These are phyloP conservation scores for Suillus ampliporus DNA, from an alignment of 768 basidiomycete genomes.

Conservation along the genomic window DNA sequence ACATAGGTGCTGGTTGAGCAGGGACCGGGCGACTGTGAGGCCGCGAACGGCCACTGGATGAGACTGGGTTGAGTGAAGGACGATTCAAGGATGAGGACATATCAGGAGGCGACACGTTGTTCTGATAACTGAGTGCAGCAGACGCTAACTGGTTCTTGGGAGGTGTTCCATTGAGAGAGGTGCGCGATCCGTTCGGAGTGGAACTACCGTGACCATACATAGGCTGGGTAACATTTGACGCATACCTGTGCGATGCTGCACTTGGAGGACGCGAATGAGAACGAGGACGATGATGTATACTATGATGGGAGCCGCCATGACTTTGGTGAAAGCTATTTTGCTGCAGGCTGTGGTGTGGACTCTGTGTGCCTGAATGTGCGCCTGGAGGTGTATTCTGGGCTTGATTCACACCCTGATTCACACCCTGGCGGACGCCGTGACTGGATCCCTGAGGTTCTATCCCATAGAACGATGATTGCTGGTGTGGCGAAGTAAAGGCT, in stretches of 20 bases:
- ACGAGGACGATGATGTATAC: slow-evolving; percentile 19
- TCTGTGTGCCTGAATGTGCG: slow-evolving; percentile 8
- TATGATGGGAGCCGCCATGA: slow-evolving; percentile 25
- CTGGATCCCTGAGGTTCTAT: slow-evolving; percentile 28
- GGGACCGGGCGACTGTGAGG: slow-evolving; percentile 20
- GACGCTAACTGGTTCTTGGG: slow-evolving; percentile 1
- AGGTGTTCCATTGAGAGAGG: slow-evolving; percentile 24
- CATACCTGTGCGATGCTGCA: slow-evolving; percentile 37
- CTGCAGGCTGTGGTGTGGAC: slow-evolving; percentile 10
- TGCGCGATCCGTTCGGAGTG: slow-evolving; percentile 24
- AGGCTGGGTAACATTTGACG: slow-evolving; percentile 31
- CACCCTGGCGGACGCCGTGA: slow-evolving; percentile 18
- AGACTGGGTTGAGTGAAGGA: slow-evolving; percentile 5
- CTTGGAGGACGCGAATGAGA: slow-evolving; percentile 35
- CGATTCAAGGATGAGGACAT: slow-evolving; percentile 13
- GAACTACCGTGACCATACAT: slow-evolving; percentile 33
- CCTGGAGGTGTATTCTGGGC: slow-evolving; percentile 20
- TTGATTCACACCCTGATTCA: slow-evolving; percentile 19
- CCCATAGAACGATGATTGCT: slow-evolving; percentile 12
- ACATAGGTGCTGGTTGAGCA: slow-evolving; percentile 6
- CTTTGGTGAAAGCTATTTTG: slow-evolving; percentile 10
- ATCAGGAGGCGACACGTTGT: slow-evolving; percentile 18
- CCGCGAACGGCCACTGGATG: slow-evolving; percentile 26
- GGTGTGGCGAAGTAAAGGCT: slow-evolving; percentile 3
- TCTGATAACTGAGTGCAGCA: slow-evolving; percentile 16